A percentile compares a stretch with the other conserved stretches of the same genome.
Evolutionary conservation across 192 early-diverging fungal genomes (phyloP).

Genomic region (Chytriomyces hyalinus): DNA sequence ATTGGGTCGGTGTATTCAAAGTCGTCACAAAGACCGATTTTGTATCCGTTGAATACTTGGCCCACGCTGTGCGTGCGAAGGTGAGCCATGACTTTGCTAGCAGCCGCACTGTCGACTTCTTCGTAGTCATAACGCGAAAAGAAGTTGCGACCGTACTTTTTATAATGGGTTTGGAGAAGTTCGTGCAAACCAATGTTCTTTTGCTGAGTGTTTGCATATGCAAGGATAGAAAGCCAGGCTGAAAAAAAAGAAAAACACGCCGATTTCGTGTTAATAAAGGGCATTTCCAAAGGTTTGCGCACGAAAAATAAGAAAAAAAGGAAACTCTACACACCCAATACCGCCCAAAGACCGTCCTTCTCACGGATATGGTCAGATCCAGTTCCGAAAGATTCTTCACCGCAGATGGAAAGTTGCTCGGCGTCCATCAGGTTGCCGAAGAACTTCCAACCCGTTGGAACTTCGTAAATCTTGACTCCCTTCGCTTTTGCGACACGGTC

Average conservation of each 20-base stretch:
- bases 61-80: slow-evolving; percentile 68
- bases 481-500: slow-evolving; percentile 87
- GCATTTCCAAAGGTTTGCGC: neutral
- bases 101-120: slow-evolving; percentile 83
- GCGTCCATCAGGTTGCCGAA: slow-evolving; percentile 99
- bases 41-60: slow-evolving; percentile 69
- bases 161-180: slow-evolving; percentile 81
- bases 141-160: slow-evolving; percentile 93
- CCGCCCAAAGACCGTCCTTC: slow-evolving; percentile 98
- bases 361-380: slow-evolving; percentile 98
- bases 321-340: slow-evolving; percentile 64
- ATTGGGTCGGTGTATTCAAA: slow-evolving; percentile 96
- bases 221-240: slow-evolving; percentile 96
- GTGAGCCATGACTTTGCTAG: slow-evolving; percentile 77
- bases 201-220: slow-evolving; percentile 66
- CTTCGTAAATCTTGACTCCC: slow-evolving; percentile 80
- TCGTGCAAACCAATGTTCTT: slow-evolving; percentile 67
- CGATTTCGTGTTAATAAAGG: neutral
- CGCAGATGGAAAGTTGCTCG: slow-evolving; percentile 89
- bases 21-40: slow-evolving; percentile 76
- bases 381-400: slow-evolving; percentile 98
- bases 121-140: slow-evolving; percentile 96
- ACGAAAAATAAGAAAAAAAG: neutral
- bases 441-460: slow-evolving; percentile 90
- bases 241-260: neutral